Conservation (phyloP, 2,329 filamentous ascomycete genomes). For the Fusarium azukiicola region DNA sequence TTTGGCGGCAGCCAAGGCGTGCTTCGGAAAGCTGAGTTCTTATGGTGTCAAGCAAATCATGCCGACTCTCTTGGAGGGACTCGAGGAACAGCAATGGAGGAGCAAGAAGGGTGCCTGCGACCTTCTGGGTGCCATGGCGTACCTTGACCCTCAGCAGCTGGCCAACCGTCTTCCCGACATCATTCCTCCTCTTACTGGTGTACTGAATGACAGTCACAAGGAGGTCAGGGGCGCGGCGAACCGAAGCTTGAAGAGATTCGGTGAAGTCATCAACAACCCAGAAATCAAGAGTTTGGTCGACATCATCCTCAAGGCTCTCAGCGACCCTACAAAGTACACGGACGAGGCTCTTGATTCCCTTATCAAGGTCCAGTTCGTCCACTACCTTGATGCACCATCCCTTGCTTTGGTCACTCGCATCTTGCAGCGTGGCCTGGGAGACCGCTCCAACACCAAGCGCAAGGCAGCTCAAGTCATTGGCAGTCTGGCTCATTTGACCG, state of each 20-base stretch:
- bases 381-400: constrained; percentile 98
- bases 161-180: constrained; percentile 96
- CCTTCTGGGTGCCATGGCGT: constrained; percentile 98
- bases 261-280: constrained; percentile 98
- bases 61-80: constrained; percentile 93
- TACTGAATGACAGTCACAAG: constrained; percentile 98
- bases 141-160: constrained; percentile 96
- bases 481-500: constrained; percentile 97
- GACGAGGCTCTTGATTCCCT: constrained; percentile 96
- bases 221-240: constrained; percentile 96
- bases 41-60: constrained; percentile 98
- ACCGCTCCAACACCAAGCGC: constrained; percentile 96
- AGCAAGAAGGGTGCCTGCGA: constrained; percentile 99
- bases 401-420: constrained; percentile 97
- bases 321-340: constrained; percentile 98
- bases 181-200: constrained; percentile 95
- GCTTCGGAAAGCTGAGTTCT: constrained; percentile 95
- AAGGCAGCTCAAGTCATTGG: constrained; percentile 99
- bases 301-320: constrained; percentile 96
- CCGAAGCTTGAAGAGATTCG: constrained; percentile 97
- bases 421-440: constrained; percentile 93
- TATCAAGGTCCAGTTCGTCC: constrained; percentile 99
- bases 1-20: constrained; percentile 95
- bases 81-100: constrained; percentile 98
- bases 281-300: constrained; percentile 97